A percentile compares a stretch with the other conserved stretches of the same genome.
These are phyloP conservation scores for Nepenthes gracilis DNA, from an alignment of 148 eudicot genomes.

Conservation along the genomic window DNA sequence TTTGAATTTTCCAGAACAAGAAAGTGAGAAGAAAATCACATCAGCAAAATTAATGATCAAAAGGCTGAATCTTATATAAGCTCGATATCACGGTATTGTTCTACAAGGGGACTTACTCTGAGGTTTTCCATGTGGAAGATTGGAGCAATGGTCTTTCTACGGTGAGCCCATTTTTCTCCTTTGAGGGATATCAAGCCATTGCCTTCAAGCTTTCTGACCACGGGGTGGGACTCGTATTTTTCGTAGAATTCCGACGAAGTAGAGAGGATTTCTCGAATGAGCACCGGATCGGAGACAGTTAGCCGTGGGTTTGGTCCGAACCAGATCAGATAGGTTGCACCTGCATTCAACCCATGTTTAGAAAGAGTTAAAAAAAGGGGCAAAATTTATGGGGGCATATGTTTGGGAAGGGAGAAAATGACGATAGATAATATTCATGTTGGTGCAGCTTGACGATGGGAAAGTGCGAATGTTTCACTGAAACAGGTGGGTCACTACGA, in stretches of 20 bases:
- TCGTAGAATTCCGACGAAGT: slow-evolving; percentile 42
- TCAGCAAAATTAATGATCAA: too few relatives aligned
- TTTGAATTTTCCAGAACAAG: too few relatives aligned
- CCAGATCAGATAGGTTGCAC: slow-evolving; percentile 58
- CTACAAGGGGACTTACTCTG: slow-evolving; percentile 28
- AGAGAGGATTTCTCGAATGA: slow-evolving; percentile 42
- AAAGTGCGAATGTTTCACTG: too few relatives aligned
- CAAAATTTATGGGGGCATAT: too few relatives aligned
- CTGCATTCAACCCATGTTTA: slow-evolving; percentile 12
- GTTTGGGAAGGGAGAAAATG: too few relatives aligned
- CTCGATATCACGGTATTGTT: too few relatives aligned
- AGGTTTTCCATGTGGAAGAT: slow-evolving; percentile 62
- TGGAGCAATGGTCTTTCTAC: slow-evolving; percentile 58
- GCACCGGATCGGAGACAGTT: slow-evolving; percentile 45
- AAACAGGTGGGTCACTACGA: too few relatives aligned
- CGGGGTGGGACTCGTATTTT: slow-evolving; percentile 60
- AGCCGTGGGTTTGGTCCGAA: slow-evolving; percentile 61
- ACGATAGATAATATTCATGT: too few relatives aligned
- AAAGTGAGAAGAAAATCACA: too few relatives aligned
- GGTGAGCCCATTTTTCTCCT: slow-evolving; percentile 69
- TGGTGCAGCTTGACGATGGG: too few relatives aligned
- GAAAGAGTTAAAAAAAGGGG: too few relatives aligned
- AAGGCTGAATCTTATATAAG: too few relatives aligned
- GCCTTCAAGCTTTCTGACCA: slow-evolving; percentile 63
- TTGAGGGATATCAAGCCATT: slow-evolving; percentile 60